phyloP scores from a whole-genome alignment of 2,329 filamentous ascomycete genomes.

The Alternaria dauci region DNA sequence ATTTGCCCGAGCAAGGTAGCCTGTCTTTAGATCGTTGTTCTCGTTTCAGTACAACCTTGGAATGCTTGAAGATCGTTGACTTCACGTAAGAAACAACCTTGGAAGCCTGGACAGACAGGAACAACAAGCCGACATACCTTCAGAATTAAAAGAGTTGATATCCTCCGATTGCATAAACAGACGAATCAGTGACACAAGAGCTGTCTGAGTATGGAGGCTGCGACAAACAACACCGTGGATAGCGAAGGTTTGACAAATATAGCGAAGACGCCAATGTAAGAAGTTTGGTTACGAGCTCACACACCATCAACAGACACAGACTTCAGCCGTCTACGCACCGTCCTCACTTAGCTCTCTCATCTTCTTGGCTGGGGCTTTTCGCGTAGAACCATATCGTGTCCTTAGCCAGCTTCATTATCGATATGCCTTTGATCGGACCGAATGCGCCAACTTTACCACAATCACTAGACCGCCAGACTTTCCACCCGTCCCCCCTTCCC shows the following conservation, averaged over 20 bases:
- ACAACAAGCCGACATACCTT: not conserved
- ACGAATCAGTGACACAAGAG: not conserved
- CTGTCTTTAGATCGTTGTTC: not conserved
- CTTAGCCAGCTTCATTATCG: not conserved
- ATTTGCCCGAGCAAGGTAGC: not conserved
- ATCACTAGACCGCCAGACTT: not conserved
- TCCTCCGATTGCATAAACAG: not conserved
- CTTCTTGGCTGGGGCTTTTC: not conserved
- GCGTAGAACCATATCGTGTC: not conserved
- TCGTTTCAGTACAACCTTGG: not conserved
- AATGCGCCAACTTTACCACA: not conserved
- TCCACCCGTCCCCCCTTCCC: not conserved
- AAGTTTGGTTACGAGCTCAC: not conserved
- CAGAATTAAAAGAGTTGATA: not conserved
- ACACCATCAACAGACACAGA: not conserved
- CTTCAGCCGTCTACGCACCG: not conserved
- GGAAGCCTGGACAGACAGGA: not conserved
- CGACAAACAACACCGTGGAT: not conserved
- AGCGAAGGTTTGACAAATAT: not conserved
- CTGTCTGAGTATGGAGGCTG: not conserved
- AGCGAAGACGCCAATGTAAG: not conserved
- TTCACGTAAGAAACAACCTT: not conserved
- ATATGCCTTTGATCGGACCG: constrained; percentile 1
- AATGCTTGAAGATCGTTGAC: not conserved
- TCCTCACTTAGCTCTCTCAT: not conserved